Conservation (phyloP, 2,329 filamentous ascomycete species). For the Orbilia brochopaga region DNA sequence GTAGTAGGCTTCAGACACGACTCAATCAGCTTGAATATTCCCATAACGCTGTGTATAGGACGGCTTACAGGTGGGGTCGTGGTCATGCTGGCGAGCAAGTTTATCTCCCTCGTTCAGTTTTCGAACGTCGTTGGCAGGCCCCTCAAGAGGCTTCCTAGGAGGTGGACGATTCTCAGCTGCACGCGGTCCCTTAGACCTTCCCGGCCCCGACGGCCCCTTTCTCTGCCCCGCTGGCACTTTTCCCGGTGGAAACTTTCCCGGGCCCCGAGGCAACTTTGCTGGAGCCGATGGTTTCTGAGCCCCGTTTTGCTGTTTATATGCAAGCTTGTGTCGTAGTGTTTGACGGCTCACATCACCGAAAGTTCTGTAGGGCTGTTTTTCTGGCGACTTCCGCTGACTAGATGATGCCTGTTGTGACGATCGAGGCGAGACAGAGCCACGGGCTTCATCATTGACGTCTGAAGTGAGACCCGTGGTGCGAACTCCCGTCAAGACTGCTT, state of each 20-base stretch:
- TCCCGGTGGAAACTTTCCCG: neutral
- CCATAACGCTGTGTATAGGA: neutral
- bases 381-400: neutral
- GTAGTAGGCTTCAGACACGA: constrained; percentile 17
- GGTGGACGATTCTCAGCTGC: neutral
- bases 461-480: constrained; percentile 40
- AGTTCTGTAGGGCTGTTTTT: constrained; percentile 10
- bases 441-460: constrained; percentile 14
- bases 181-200: neutral
- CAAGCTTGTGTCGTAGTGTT: neutral
- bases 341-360: constrained; percentile 22
- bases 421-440: neutral
- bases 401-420: neutral
- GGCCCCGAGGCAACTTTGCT: neutral
- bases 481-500: constrained; percentile 22
- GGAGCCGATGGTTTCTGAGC: neutral
- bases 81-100: constrained; percentile 21
- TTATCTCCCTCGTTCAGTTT: constrained; percentile 26
- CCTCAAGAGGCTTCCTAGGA: constrained; percentile 14
- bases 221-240: too few species aligned
- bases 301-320: neutral
- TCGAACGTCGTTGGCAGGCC: constrained; percentile 29
- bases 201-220: neutral
- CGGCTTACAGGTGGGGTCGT: constrained; percentile 18
- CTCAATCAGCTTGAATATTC: neutral